Percentiles rank a stretch among this genome's conserved stretches.
These are phyloP conservation scores for Fusarium abutilonis DNA, from an alignment of 2,329 filamentous ascomycete species.

Conservation along the genomic window DNA sequence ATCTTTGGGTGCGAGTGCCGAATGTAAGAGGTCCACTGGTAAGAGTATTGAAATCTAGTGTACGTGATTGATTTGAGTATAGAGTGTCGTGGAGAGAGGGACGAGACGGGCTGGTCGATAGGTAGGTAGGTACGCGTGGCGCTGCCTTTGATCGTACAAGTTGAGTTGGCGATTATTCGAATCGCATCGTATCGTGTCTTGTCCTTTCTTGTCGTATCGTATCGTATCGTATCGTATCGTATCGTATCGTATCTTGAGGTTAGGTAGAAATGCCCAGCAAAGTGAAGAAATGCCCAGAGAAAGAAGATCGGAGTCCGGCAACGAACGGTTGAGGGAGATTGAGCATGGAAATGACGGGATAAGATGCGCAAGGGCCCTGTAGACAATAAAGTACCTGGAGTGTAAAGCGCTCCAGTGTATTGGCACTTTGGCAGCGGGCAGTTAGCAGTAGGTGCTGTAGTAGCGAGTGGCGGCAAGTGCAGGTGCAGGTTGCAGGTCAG, in stretches of 20 bases:
- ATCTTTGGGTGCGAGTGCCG: conserved; percentile 12
- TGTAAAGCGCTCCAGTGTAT: no score
- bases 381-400: conserved; percentile 1
- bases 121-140: conserved; percentile 31
- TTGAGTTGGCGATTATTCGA: background rate
- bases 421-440: no score
- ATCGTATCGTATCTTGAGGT: no score
- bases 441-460: background rate
- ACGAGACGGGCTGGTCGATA: conserved; percentile 5
- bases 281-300: conserved; percentile 1
- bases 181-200: no score
- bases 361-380: conserved; percentile 23
- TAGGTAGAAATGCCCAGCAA: background rate
- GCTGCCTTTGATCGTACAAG: conserved; percentile 11
- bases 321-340: conserved; percentile 10
- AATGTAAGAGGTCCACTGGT: conserved; percentile 3
- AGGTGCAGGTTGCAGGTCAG: conserved; percentile 15
- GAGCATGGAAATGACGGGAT: conserved; percentile 21
- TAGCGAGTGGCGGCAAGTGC: conserved; percentile 7
- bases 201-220: no score
- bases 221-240: no score
- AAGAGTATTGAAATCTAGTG: conserved; percentile 13
- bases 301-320: conserved; percentile 32
- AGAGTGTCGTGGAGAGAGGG: conserved; percentile 5
- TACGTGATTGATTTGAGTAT: conserved; percentile 19